Conservation (phyloP, 148 eudicot genomes). For the Vaccinium vitisidaea region DNA sequence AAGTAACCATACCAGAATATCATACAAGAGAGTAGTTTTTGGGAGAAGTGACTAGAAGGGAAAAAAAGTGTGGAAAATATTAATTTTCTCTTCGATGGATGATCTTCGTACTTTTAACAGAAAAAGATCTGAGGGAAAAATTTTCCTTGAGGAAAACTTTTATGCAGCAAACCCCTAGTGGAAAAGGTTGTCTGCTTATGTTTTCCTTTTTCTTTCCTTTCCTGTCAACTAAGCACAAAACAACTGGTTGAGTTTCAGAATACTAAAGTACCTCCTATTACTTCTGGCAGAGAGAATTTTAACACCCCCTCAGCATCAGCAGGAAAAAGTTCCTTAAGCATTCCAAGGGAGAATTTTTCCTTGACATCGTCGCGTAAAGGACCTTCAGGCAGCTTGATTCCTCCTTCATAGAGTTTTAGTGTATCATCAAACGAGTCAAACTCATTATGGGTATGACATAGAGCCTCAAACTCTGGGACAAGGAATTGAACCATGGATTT, state of each 20-base stretch:
- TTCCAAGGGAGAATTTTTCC: slow-evolving; percentile 40
- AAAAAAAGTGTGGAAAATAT: too few relatives aligned
- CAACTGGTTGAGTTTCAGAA: neutral
- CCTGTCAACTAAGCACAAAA: neutral
- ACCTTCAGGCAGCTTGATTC: slow-evolving; percentile 35
- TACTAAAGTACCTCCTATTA: neutral
- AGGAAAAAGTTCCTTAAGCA: slow-evolving; percentile 36
- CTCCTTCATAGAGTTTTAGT: slow-evolving; percentile 54
- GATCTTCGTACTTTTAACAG: too few relatives aligned
- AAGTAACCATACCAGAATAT: neutral
- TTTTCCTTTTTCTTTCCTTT: neutral
- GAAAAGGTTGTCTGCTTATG: too few relatives aligned
- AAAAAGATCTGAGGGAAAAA: neutral
- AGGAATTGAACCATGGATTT: slow-evolving; percentile 57
- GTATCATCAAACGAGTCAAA: slow-evolving; percentile 60
- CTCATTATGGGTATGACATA: slow-evolving; percentile 49
- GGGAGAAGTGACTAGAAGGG: too few relatives aligned
- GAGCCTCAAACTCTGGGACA: slow-evolving; percentile 42
- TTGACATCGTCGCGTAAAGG: slow-evolving; percentile 26
- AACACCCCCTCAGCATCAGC: slow-evolving; percentile 13
- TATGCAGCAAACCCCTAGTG: neutral
- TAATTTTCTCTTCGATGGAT: too few relatives aligned
- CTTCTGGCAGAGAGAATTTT: too few relatives aligned
- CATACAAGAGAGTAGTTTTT: neutral
- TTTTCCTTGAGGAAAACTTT: neutral